phyloP scores from a whole-genome alignment of 2,329 filamentous ascomycete species.

The Aureobasidium sp. region DNA sequence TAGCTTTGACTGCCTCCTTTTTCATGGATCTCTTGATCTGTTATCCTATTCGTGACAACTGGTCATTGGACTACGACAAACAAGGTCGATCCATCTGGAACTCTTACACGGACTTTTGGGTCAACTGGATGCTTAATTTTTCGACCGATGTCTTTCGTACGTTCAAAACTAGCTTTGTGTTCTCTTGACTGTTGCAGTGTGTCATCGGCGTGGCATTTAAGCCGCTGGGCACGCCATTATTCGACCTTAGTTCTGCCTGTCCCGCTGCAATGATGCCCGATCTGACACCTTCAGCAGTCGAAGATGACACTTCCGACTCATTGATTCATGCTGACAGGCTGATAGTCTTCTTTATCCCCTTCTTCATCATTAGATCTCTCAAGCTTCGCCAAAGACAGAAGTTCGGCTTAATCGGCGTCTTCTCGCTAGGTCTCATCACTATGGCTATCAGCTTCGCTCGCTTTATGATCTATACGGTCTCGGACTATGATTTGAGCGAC shows the following conservation, averaged over 20 bases:
- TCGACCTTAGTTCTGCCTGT: too few species aligned
- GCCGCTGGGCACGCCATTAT: neutral
- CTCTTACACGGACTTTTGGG: neutral
- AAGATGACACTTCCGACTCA: neutral
- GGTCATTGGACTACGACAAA: conserved; percentile 4
- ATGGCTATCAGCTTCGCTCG: conserved; percentile 12
- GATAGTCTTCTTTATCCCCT: neutral
- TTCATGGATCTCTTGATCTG: neutral
- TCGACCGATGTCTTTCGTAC: neutral
- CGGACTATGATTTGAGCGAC: conserved; percentile 2
- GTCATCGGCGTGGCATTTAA: neutral
- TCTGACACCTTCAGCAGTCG: neutral
- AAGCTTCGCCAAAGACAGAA: conserved; percentile 10
- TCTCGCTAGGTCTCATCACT: conserved; percentile 4
- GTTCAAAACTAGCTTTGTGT: neutral
- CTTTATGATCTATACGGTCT: conserved; percentile 1
- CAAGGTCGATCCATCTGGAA: conserved; percentile 9
- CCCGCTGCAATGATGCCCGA: neutral
- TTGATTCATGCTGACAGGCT: neutral
- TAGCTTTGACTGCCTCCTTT: neutral
- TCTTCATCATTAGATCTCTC: conserved; percentile 2
- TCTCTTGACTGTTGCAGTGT: neutral
- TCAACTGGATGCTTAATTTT: conserved; percentile 2
- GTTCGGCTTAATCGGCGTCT: conserved; percentile 3
- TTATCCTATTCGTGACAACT: neutral